Conservation (phyloP, 2,329 filamentous ascomycete genomes). For the Fusarium denticulatum region DNA sequence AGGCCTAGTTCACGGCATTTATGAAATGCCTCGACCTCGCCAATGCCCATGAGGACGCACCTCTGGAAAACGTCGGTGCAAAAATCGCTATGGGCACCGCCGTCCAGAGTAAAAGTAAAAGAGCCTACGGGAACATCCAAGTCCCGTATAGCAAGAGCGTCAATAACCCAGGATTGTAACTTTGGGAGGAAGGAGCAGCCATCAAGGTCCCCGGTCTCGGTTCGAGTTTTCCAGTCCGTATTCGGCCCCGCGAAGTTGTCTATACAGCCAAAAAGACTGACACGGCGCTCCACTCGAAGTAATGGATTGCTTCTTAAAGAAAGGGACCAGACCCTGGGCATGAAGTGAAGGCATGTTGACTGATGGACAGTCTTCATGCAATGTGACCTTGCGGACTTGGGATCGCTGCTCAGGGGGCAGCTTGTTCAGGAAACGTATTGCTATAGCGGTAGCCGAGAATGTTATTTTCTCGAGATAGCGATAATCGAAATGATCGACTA, state of each 20-base stretch:
- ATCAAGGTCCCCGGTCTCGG: too few relatives aligned
- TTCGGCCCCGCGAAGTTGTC: rapidly evolving
- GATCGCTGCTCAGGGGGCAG: background rate
- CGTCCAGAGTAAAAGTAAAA: background rate
- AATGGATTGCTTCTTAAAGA: slow-evolving; percentile 6
- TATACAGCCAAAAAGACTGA: background rate
- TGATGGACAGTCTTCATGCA: slow-evolving; percentile 3
- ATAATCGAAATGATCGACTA: rapidly evolving
- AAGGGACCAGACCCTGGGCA: background rate
- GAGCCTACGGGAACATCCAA: rapidly evolving
- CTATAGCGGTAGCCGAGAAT: slow-evolving; percentile 23
- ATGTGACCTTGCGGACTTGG: background rate
- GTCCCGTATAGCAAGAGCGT: background rate
- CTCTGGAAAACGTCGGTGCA: background rate
- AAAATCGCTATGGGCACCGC: background rate
- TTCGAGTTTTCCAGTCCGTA: background rate
- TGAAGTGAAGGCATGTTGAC: background rate
- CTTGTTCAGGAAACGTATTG: slow-evolving; percentile 6
- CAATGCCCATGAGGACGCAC: background rate
- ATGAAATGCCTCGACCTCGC: background rate
- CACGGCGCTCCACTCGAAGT: slow-evolving; percentile 14
- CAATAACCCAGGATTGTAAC: background rate
- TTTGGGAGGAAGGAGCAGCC: too few relatives aligned
- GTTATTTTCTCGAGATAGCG: background rate
- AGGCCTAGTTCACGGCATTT: background rate